Percentiles rank a stretch among this genome's conserved stretches.
phyloP scores from a whole-genome alignment of 1,139 yeast species.

The Scheffersomyces quercinus region DNA sequence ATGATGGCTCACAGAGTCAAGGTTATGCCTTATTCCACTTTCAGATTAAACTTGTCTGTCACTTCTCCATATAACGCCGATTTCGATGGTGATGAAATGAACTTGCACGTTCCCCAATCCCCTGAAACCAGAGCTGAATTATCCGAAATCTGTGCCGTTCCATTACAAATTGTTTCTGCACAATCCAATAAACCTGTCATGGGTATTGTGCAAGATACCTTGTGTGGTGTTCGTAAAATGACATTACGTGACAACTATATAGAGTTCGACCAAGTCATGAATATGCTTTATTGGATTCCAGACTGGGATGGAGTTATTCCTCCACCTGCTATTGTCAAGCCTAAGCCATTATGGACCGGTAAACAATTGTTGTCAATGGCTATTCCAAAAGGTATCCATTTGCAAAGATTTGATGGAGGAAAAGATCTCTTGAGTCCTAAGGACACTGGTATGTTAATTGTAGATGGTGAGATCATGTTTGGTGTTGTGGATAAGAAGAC shows the following conservation, averaged over 20 bases:
- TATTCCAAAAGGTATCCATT: slow-evolving; percentile 92
- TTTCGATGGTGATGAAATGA: slow-evolving; percentile 99
- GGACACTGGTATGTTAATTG: slow-evolving; percentile 89
- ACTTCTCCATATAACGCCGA: slow-evolving; percentile 99
- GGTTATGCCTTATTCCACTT: slow-evolving; percentile 98
- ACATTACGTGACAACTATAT: slow-evolving; percentile 86
- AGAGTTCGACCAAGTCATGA: slow-evolving; percentile 93
- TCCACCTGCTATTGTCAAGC: slow-evolving; percentile 92
- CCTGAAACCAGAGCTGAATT: slow-evolving; percentile 97
- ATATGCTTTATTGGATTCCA: slow-evolving; percentile 96
- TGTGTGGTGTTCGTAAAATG: slow-evolving; percentile 96
- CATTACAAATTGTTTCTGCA: slow-evolving; percentile 95
- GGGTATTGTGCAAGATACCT: slow-evolving; percentile 99
- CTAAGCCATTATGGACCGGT: slow-evolving; percentile 97
- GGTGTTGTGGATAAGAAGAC: slow-evolving; percentile 98
- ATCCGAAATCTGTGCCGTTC: slow-evolving; percentile 94
- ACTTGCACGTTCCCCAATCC: slow-evolving; percentile 98
- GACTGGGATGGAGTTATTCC: slow-evolving; percentile 99
- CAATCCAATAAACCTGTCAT: slow-evolving; percentile 98
- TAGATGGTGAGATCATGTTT: slow-evolving; percentile 90
- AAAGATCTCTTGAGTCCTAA: slow-evolving; percentile 82
- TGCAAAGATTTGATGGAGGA: slow-evolving; percentile 90
- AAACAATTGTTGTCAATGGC: slow-evolving; percentile 91
- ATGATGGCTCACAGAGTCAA: slow-evolving; percentile 99
- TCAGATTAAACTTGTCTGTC: slow-evolving; percentile 92